Conservation (phyloP, 2,329 filamentous ascomycete genomes). For the Septoria linicola region DNA sequence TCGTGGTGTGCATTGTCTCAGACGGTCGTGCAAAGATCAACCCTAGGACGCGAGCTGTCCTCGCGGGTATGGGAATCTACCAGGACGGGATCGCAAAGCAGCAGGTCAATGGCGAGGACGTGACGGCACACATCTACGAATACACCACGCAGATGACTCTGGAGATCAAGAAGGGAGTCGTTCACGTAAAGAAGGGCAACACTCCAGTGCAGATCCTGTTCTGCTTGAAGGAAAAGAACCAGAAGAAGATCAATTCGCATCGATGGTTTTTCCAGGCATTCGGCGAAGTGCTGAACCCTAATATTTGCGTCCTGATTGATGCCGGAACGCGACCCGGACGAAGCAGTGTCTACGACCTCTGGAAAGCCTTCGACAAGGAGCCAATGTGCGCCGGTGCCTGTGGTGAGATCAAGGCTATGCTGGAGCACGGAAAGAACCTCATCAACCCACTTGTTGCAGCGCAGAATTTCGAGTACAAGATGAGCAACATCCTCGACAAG, state of each 20-base stretch:
- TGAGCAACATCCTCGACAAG: slow-evolving; percentile 99
- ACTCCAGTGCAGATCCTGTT: slow-evolving; percentile 96
- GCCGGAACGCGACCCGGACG: slow-evolving; percentile 92
- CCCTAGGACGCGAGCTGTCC: slow-evolving; percentile 78
- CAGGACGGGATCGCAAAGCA: slow-evolving; percentile 99
- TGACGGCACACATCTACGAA: slow-evolving; percentile 94
- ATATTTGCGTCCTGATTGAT: slow-evolving; percentile 94
- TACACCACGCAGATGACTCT: slow-evolving; percentile 86
- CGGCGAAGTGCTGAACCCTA: slow-evolving; percentile 85
- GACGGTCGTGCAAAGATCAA: slow-evolving; percentile 98
- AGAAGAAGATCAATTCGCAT: slow-evolving; percentile 99
- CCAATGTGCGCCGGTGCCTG: slow-evolving; percentile 97
- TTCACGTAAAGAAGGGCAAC: slow-evolving; percentile 75
- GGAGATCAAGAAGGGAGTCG: slow-evolving; percentile 85
- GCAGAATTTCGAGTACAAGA: slow-evolving; percentile 99
- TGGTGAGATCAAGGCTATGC: slow-evolving; percentile 98
- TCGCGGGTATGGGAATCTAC: slow-evolving; percentile 93
- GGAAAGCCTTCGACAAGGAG: slow-evolving; percentile 97
- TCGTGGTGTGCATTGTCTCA: slow-evolving; percentile 95
- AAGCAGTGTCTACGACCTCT: slow-evolving; percentile 94
- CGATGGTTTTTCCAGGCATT: slow-evolving; percentile 99
- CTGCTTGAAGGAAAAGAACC: slow-evolving; percentile 98
- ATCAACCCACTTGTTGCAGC: slow-evolving; percentile 91
- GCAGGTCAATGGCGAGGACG: slow-evolving; percentile 93
- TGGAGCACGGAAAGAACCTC: slow-evolving; percentile 82